phyloP scores from a whole-genome alignment of 73 alveolate species.

The Paramecium primaurelia region DNA sequence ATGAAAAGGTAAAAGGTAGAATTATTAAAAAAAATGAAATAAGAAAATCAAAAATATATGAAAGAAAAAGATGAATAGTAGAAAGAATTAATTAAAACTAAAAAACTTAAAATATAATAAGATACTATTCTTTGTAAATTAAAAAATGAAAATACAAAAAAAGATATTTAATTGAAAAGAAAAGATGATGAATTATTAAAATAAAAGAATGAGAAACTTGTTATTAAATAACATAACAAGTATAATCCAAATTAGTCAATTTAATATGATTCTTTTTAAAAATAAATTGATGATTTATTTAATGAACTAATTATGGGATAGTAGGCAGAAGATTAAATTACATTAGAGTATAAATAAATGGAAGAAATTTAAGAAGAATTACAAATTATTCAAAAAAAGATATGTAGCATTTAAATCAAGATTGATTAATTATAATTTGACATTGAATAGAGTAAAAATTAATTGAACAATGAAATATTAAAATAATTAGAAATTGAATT shows the following conservation, averaged over 20 bases:
- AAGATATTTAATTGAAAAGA: background rate
- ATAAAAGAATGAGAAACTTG: background rate
- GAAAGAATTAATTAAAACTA: background rate
- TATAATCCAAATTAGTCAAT: background rate
- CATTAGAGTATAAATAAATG: background rate
- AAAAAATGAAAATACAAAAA: background rate
- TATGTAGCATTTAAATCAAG: background rate
- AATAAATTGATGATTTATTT: conserved; percentile 18
- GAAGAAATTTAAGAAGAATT: background rate
- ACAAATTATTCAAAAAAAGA: background rate
- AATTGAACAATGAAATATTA: background rate
- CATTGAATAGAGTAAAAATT: background rate
- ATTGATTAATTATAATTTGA: background rate
- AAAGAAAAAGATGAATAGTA: background rate
- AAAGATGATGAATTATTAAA: conserved; percentile 22
- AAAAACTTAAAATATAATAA: background rate
- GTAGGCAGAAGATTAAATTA: background rate
- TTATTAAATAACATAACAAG: background rate
- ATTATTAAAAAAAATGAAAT: background rate
- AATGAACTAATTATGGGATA: background rate
- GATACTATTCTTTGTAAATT: background rate
- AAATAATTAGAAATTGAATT: background rate
- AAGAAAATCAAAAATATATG: background rate
- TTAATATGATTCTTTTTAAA: background rate
- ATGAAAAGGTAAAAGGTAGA: conserved; percentile 28